Evolutionary conservation across 495 filamentous ascomycete species (phyloP).

Genomic region (Penicillium atrosanguineum): DNA sequence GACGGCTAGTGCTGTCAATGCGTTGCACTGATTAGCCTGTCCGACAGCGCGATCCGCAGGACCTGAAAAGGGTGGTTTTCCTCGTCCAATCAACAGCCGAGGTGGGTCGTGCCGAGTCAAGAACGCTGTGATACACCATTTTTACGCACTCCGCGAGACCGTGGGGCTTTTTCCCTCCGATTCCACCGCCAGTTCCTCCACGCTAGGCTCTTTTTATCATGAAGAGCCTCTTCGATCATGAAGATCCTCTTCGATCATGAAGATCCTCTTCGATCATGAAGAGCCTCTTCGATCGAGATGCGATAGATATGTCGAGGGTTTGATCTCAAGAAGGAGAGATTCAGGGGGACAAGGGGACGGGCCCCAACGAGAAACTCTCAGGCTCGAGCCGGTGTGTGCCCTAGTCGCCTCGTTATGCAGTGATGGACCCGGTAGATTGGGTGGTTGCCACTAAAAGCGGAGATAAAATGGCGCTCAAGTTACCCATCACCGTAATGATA

Average conservation of each 20-base stretch:
- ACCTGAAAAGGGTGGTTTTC: conserved; percentile 1
- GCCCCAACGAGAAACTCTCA: not conserved
- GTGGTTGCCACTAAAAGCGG: conserved; percentile 14
- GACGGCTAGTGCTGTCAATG: conserved; percentile 3
- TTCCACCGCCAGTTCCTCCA: not conserved
- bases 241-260: not conserved
- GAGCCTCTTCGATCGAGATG: not conserved
- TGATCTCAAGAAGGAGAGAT: not conserved
- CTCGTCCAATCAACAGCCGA: conserved; percentile 3
- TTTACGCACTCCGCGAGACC: not conserved
- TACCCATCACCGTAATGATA: not conserved
- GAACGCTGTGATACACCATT: conserved; percentile 3
- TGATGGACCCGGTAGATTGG: conserved; percentile 11
- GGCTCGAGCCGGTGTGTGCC: conserved; percentile 6
- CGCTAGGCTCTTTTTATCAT: conserved; percentile 3
- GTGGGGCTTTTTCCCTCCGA: not conserved
- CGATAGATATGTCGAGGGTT: not conserved
- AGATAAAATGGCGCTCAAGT: conserved; percentile 6
- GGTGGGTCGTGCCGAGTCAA: not conserved
- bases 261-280: not conserved
- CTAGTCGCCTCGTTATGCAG: conserved; percentile 5
- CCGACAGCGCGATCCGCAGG: conserved; percentile 5
- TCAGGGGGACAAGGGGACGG: not conserved
- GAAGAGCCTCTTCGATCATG: not conserved
- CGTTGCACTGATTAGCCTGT: conserved; percentile 8